Conservation (phyloP, 352 stramenopile genomes). For the Albugo candida region DNA sequence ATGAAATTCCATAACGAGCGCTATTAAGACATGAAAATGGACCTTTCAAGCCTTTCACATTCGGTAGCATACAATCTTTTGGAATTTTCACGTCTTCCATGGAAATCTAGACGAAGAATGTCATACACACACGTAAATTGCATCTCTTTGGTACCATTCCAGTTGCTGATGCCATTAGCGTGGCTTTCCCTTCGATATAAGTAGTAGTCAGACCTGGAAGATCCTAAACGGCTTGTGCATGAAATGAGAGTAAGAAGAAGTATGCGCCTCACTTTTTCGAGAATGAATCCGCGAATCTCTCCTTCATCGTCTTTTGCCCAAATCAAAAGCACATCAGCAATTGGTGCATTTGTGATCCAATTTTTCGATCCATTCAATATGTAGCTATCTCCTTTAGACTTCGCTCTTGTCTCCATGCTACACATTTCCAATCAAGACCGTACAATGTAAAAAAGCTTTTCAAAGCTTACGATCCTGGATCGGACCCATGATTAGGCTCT, state of each 20-base stretch:
- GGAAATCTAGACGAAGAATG: slow-evolving; percentile 72
- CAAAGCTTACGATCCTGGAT: slow-evolving; percentile 72
- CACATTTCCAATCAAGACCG: not conserved
- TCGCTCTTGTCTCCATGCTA: slow-evolving; percentile 89
- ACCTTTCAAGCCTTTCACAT: slow-evolving; percentile 80
- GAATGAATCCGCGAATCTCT: slow-evolving; percentile 87
- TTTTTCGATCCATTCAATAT: slow-evolving; percentile 91
- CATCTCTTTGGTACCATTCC: slow-evolving; percentile 48
- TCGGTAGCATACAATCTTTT: slow-evolving; percentile 84
- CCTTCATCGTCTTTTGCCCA: slow-evolving; percentile 92
- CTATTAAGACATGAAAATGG: slow-evolving; percentile 97
- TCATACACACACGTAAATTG: not conserved
- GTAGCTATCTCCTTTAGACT: slow-evolving; percentile 79
- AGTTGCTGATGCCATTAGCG: slow-evolving; percentile 86
- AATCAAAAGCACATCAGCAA: slow-evolving; percentile 94
- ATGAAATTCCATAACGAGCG: slow-evolving; percentile 94
- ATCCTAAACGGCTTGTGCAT: slow-evolving; percentile 27
- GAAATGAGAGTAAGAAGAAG: not conserved
- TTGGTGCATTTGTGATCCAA: slow-evolving; percentile 96
- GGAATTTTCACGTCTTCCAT: slow-evolving; percentile 93
- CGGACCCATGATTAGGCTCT: slow-evolving; percentile 94
- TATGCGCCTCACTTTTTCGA: slow-evolving; percentile 69
- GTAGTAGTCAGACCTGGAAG: slow-evolving; percentile 84
- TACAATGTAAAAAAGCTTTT: not conserved
- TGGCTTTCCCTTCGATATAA: slow-evolving; percentile 94